These are phyloP conservation scores for Vachellia pachyceras DNA, from an alignment of 306 rosid species.

Conservation along the genomic window DNA sequence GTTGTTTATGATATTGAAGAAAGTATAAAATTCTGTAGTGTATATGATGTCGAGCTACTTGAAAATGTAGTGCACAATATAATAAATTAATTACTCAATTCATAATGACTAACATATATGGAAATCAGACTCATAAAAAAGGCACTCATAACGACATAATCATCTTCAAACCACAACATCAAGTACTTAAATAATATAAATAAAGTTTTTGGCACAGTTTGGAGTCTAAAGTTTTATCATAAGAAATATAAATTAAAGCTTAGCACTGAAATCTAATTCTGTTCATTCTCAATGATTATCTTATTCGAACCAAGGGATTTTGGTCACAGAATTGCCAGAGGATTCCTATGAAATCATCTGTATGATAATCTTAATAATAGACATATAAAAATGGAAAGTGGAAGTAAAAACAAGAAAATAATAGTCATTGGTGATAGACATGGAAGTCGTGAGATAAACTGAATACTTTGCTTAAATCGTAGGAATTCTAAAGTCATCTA, in stretches of 20 bases:
- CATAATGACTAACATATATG: neutral
- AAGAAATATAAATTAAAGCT: neutral
- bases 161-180: neutral
- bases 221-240: neutral
- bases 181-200: neutral
- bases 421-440: neutral
- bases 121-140: neutral
- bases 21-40: neutral
- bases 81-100: neutral
- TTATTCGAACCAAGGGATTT: neutral
- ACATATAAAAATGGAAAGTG: neutral
- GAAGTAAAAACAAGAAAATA: neutral
- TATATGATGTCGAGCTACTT: neutral
- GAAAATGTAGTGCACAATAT: neutral
- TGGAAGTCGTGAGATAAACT: neutral
- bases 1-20: neutral
- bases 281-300: neutral
- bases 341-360: neutral
- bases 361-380: neutral
- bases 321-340: neutral
- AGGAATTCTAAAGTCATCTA: neutral
- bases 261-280: neutral
- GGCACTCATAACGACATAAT: neutral
- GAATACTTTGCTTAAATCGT: neutral
- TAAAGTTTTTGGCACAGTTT: neutral